phyloP scores from a whole-genome alignment of 148 eudicot genomes.

The Rhododendron simsii region DNA sequence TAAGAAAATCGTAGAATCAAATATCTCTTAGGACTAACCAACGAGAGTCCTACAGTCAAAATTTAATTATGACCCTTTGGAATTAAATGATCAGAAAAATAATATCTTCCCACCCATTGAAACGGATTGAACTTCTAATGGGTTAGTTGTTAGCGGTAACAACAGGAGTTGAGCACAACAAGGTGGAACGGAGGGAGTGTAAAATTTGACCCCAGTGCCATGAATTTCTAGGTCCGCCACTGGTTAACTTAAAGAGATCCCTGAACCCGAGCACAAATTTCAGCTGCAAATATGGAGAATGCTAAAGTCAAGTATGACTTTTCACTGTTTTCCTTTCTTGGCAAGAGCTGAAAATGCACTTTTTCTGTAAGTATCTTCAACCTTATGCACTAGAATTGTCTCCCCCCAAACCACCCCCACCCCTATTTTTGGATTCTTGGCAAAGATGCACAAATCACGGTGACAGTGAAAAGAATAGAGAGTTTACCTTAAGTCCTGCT shows the following conservation, averaged over 20 bases:
- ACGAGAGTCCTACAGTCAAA: too few relatives aligned
- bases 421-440: background rate
- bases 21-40: too few relatives aligned
- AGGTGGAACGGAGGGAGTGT: too few relatives aligned
- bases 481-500: conserved; percentile 67
- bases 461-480: background rate
- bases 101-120: too few relatives aligned
- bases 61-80: too few relatives aligned
- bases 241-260: background rate
- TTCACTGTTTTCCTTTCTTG: background rate
- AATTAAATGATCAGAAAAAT: too few relatives aligned
- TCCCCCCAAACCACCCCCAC: background rate
- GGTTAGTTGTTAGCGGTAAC: too few relatives aligned
- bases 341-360: background rate
- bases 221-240: too few relatives aligned
- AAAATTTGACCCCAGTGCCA: too few relatives aligned
- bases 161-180: too few relatives aligned
- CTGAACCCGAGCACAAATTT: background rate
- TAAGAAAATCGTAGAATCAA: too few relatives aligned
- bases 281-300: background rate
- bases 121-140: too few relatives aligned
- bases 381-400: background rate
- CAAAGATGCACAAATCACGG: background rate
- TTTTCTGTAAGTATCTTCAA: background rate
- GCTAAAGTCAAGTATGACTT: background rate